phyloP scores from a whole-genome alignment of 805 yeast genomes.

The Zygosaccharomyces pseudorouxii region DNA sequence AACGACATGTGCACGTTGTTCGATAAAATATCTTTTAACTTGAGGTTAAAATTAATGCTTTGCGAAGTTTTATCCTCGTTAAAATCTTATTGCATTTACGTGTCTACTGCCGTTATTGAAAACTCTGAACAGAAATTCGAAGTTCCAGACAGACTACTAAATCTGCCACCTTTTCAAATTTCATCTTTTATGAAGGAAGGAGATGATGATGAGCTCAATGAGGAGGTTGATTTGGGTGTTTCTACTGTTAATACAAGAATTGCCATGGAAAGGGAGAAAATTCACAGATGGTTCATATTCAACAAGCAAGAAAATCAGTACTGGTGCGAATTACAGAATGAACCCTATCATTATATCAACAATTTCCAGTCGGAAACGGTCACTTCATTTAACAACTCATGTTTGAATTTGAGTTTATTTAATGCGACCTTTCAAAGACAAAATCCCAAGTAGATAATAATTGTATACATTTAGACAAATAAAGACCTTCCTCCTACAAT shows the following conservation, averaged over 20 bases:
- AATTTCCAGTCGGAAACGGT: constrained; percentile 25
- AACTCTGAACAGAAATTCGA: constrained; percentile 10
- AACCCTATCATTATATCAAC: constrained; percentile 26
- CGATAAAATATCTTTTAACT: constrained; percentile 26
- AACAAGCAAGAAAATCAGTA: constrained; percentile 20
- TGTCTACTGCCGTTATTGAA: constrained; percentile 15
- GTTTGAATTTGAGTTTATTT: constrained; percentile 30
- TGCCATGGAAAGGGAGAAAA: background rate
- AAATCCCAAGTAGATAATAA: constrained; percentile 24
- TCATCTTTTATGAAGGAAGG: constrained; percentile 27
- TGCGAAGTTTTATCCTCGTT: constrained; percentile 32
- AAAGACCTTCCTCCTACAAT: background rate
- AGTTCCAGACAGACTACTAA: constrained; percentile 22
- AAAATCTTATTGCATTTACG: constrained; percentile 28
- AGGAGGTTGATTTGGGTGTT: constrained; percentile 12
- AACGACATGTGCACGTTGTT: constrained; percentile 22
- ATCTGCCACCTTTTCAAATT: constrained; percentile 33
- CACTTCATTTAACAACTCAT: constrained; percentile 27
- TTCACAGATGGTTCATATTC: constrained; percentile 23
- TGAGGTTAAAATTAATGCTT: constrained; percentile 29
- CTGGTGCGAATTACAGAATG: constrained; percentile 18
- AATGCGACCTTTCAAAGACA: constrained; percentile 29
- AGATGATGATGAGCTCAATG: constrained; percentile 1
- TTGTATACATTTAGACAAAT: constrained; percentile 1
- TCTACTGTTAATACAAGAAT: constrained; percentile 2